Evolutionary conservation across 768 basidiomycete genomes (phyloP).

Genomic region (Clitopilus passeckerianus): DNA sequence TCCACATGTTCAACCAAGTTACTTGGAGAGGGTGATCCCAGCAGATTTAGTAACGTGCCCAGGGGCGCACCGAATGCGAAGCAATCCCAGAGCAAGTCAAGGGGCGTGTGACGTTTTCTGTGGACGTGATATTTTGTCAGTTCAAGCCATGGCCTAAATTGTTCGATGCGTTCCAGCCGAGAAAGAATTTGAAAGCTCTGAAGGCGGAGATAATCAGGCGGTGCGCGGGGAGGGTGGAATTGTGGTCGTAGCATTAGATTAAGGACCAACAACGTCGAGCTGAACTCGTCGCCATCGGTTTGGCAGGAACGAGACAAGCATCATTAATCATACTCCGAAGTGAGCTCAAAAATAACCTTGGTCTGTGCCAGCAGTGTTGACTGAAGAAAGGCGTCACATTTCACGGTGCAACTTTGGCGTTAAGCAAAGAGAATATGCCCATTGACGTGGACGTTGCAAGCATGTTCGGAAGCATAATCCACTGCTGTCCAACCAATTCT

Average conservation of each 20-base stretch:
- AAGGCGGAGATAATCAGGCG: slow-evolving; percentile 28
- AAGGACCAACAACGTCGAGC: background rate
- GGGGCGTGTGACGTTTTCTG: slow-evolving; percentile 18
- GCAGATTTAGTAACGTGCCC: slow-evolving; percentile 27
- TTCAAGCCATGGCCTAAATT: slow-evolving; percentile 31
- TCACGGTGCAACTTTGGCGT: background rate
- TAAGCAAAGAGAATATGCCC: background rate
- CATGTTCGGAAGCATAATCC: too few relatives aligned
- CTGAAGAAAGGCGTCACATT: background rate
- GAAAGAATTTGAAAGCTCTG: slow-evolving; percentile 30
- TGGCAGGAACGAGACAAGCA: background rate
- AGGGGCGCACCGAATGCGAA: slow-evolving; percentile 31
- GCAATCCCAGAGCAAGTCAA: slow-evolving; percentile 29
- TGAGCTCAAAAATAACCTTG: background rate
- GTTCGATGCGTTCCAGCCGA: slow-evolving; percentile 30
- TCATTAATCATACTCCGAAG: background rate
- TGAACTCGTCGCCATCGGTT: background rate
- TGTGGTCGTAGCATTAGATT: slow-evolving; percentile 2
- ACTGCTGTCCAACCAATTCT: background rate
- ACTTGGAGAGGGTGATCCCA: slow-evolving; percentile 30
- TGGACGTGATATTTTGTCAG: slow-evolving; percentile 19
- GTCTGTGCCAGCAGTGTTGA: background rate
- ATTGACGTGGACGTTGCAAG: background rate
- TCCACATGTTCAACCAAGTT: slow-evolving; percentile 20
- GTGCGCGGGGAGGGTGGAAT: slow-evolving; percentile 28